Evolutionary conservation across 768 basidiomycete species (phyloP), one percentile per base, ranked within the genome.

Genomic region (Coprinellus aureogranulatus): DNA sequence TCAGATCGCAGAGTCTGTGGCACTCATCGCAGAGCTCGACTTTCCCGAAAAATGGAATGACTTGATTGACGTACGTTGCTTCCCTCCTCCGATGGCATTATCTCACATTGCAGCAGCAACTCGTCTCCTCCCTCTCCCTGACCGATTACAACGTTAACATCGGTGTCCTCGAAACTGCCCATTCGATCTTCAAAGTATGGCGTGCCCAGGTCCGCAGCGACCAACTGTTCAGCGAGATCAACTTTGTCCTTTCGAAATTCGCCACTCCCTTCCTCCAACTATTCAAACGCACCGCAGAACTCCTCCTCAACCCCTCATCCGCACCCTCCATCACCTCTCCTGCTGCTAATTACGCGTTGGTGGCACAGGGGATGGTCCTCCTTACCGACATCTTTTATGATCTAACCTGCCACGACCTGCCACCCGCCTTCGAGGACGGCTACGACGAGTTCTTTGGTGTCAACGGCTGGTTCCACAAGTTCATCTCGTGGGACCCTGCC

Each of bases 131-230:
- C 34, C 81, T 98, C 14, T 93, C 92, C 2, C 75, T 78, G 3
- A 82, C 87, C 2, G 86, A 96, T 64, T 95, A 92, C 67, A 86
- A 87, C 58, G 70, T 91, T 61, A 98, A 97, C 70, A 77, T 95
- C 23, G 92, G 90, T 48, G 91, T 99, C 9, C 81, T 99, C 44
- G 85, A 97, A 67, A 94, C 94, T 0, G 94, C 94, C 0, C 97
- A 98, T 70, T 95, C 93, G 39, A 98, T 99, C 65, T 98, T 98
- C 76, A 83, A 79, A 42, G 89, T 88, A 47, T 99, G 96, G 96
- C 85, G 96, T 44, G 86, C 92, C 1, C 90, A 89, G 64, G 90
- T 94, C 61, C 86, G 94, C 57, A 89, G 91, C 12, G 89, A 99
- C 72, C 71, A 81, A 40, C 85, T 99, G 46, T 98, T 87, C 77